These are phyloP conservation scores for Phoenix dactylifera DNA, from an alignment of 176 grass and related monocot genomes.

Conservation along the genomic window DNA sequence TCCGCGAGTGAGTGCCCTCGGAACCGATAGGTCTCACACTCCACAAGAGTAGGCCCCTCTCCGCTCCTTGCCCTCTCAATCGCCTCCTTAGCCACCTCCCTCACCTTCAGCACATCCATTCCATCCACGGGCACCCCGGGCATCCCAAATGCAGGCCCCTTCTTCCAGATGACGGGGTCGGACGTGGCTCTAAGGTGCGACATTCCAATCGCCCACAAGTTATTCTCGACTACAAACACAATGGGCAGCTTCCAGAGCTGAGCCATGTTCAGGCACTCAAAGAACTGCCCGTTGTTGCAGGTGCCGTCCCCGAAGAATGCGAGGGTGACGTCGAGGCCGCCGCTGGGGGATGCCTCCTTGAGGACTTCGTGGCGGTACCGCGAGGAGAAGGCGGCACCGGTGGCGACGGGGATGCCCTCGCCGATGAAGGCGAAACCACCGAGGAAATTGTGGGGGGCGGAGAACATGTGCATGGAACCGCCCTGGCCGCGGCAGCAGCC, in stretches of 20 bases:
- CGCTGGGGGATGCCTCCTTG: no score
- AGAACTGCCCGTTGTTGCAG: not conserved
- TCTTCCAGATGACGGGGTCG: not conserved
- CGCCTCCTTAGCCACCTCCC: not conserved
- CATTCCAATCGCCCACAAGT: not conserved
- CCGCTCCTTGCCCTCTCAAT: not conserved
- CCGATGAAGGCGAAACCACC: no score
- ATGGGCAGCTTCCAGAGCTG: slow-evolving; percentile 1
- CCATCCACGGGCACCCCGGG: not conserved
- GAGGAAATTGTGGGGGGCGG: no score
- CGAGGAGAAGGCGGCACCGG: no score
- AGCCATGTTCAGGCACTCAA: not conserved
- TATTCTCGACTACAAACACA: not conserved
- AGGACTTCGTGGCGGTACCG: no score
- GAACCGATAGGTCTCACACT: not conserved
- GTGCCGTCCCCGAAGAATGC: not conserved
- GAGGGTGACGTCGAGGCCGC: no score
- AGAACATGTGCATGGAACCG: no score
- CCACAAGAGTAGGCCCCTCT: not conserved
- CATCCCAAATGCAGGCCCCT: not conserved
- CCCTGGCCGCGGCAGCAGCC: no score
- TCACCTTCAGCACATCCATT: not conserved
- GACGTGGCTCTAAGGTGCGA: not conserved
- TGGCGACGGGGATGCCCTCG: no score
- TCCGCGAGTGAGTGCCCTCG: not conserved